Evolutionary conservation across 2,329 filamentous ascomycete genomes (phyloP).

Genomic region (Cladosporium sp.): DNA sequence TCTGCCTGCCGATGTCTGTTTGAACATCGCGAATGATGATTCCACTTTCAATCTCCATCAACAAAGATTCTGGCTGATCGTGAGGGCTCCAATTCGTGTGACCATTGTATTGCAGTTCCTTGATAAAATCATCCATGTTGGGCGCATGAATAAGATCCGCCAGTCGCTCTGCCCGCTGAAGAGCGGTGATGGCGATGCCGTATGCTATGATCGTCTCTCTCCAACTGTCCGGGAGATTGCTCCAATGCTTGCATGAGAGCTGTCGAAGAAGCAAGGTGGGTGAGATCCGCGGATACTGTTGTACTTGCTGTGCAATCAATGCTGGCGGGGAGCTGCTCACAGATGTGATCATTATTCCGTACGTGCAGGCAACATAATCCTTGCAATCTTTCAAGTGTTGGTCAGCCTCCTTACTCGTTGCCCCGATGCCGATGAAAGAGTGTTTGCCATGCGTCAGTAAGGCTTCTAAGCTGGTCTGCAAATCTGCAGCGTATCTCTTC

Average conservation of each 20-base stretch:
- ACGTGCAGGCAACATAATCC: neutral
- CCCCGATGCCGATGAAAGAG: neutral
- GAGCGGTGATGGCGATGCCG: slow-evolving; percentile 37
- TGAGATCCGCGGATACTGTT: neutral
- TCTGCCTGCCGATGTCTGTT: slow-evolving; percentile 56
- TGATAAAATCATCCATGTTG: slow-evolving; percentile 21
- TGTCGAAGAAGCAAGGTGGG: slow-evolving; percentile 38
- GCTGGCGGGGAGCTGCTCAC: neutral
- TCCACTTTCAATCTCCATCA: slow-evolving; percentile 61
- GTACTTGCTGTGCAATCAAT: neutral
- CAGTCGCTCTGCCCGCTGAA: slow-evolving; percentile 44
- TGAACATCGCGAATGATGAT: slow-evolving; percentile 58
- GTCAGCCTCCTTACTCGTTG: slow-evolving; percentile 32
- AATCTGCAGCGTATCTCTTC: slow-evolving; percentile 1
- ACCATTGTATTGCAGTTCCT: slow-evolving; percentile 44
- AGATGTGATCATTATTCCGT: neutral
- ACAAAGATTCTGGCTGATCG: slow-evolving; percentile 54
- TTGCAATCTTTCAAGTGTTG: neutral
- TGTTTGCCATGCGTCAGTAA: neutral
- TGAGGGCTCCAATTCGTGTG: slow-evolving; percentile 52
- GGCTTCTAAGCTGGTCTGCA: neutral
- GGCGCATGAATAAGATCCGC: slow-evolving; percentile 23
- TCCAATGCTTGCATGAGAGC: slow-evolving; percentile 33
- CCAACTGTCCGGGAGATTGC: slow-evolving; percentile 31
- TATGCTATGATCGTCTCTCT: slow-evolving; percentile 39